These are phyloP conservation scores for Wallacemonas sp. DNA, from an alignment of 208 protist species.

Conservation along the genomic window DNA sequence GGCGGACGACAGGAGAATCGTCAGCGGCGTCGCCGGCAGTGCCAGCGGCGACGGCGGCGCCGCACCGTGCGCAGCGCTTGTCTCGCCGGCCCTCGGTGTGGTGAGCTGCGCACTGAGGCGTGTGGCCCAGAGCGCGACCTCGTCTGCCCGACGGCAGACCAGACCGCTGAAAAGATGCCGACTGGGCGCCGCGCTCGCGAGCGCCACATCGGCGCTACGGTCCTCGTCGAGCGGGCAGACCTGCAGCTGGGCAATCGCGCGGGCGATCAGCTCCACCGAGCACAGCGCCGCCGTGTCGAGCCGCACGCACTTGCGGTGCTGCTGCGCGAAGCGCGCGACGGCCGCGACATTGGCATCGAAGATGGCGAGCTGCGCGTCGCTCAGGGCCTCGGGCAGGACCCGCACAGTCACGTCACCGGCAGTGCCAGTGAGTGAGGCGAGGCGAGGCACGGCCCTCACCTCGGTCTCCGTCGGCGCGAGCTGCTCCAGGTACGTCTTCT, in stretches of 20 bases:
- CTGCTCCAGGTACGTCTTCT: constrained; percentile 27
- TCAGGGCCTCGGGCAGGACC: constrained; percentile 13
- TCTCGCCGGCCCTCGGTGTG: background rate
- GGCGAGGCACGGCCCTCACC: constrained; percentile 7
- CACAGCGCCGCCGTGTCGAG: constrained; percentile 23
- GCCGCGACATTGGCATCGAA: constrained; percentile 30
- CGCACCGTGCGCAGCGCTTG: background rate
- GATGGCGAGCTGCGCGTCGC: constrained; percentile 14
- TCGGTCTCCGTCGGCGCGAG: background rate
- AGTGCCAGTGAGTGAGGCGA: constrained; percentile 2
- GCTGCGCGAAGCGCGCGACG: constrained; percentile 16
- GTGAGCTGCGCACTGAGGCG: constrained; percentile 8
- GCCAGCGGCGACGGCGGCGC: background rate
- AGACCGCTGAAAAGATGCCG: constrained; percentile 23
- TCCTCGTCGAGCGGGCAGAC: background rate
- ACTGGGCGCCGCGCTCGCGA: too few species aligned
- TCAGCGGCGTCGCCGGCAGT: background rate
- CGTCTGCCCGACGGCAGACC: constrained; percentile 20
- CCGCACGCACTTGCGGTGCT: constrained; percentile 21
- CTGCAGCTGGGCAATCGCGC: constrained; percentile 21
- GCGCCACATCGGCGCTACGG: background rate
- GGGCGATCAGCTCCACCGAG: constrained; percentile 21
- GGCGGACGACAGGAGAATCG: background rate
- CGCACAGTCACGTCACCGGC: background rate
- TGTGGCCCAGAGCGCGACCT: constrained; percentile 27